phyloP scores from a whole-genome alignment of 495 filamentous ascomycete species.

The Pyronema omphalodes region DNA sequence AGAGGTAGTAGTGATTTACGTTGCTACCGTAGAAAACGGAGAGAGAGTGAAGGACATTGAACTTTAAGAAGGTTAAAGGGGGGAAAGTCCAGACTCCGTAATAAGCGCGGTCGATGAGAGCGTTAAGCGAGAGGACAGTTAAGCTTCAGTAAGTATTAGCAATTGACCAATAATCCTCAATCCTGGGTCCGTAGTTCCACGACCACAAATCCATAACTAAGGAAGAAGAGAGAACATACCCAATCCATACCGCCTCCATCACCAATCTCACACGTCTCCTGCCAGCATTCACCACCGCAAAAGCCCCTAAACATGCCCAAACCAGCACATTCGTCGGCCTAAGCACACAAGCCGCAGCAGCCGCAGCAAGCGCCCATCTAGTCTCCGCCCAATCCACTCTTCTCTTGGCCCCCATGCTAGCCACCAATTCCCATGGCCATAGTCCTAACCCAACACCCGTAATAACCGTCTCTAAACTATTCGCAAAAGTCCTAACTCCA shows the following conservation, averaged over 20 bases:
- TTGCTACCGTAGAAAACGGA: slow-evolving; percentile 88
- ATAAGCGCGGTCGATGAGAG: slow-evolving; percentile 57
- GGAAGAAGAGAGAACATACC: slow-evolving; percentile 17
- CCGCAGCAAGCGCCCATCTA: slow-evolving; percentile 32
- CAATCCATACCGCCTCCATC: slow-evolving; percentile 14
- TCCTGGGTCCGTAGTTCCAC: too few relatives aligned
- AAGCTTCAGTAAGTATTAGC: background rate
- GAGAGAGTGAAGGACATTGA: slow-evolving; percentile 74
- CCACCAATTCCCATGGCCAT: slow-evolving; percentile 57
- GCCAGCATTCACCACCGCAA: slow-evolving; percentile 28
- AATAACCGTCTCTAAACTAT: slow-evolving; percentile 75
- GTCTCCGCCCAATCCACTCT: background rate
- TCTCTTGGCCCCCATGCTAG: background rate
- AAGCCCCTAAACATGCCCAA: slow-evolving; percentile 44
- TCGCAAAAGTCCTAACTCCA: slow-evolving; percentile 81
- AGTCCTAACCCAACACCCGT: slow-evolving; percentile 60
- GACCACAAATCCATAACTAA: too few relatives aligned
- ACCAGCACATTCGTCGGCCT: slow-evolving; percentile 81
- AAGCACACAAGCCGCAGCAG: slow-evolving; percentile 68
- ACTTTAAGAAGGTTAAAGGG: slow-evolving; percentile 71
- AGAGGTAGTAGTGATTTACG: slow-evolving; percentile 79
- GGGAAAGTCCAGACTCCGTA: slow-evolving; percentile 83
- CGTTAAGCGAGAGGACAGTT: slow-evolving; percentile 17
- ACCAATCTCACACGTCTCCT: slow-evolving; percentile 12
- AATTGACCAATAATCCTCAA: too few relatives aligned